Percentiles rank a stretch among this genome's conserved stretches.
Conservation (phyloP, 176 grass and related monocot species). For the Olyra latifolia region DNA sequence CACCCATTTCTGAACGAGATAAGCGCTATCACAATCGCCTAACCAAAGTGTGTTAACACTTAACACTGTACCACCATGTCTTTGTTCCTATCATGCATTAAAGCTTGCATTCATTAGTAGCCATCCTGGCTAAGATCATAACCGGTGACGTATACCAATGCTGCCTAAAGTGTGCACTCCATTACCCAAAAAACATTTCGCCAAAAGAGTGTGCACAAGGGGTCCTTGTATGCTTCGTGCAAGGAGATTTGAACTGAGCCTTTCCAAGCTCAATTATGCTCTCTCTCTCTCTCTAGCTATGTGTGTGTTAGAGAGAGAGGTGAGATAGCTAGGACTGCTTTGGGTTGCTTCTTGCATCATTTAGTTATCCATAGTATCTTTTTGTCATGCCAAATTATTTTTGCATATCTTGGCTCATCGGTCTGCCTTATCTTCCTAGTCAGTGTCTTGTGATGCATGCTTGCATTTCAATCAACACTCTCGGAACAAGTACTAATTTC, state of each 20-base stretch:
- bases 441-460: conserved; percentile 25
- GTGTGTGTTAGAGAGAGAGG: no score
- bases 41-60: background rate
- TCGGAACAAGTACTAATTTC: background rate
- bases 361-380: background rate
- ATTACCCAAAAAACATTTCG: background rate
- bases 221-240: background rate
- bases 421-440: conserved; percentile 22
- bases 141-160: background rate
- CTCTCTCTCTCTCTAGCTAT: no score
- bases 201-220: background rate
- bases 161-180: background rate
- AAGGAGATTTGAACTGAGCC: background rate
- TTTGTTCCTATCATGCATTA: background rate
- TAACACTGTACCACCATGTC: background rate
- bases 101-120: background rate
- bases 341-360: background rate
- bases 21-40: background rate
- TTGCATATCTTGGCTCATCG: conserved; percentile 1
- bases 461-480: background rate
- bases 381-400: conserved; percentile 8
- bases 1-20: background rate
- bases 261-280: conserved; percentile 1
- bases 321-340: background rate
- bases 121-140: background rate